Base-by-base conservation (phyloP, 2,329 filamentous ascomycete genomes). In the Dothistroma septosporum region DNA sequence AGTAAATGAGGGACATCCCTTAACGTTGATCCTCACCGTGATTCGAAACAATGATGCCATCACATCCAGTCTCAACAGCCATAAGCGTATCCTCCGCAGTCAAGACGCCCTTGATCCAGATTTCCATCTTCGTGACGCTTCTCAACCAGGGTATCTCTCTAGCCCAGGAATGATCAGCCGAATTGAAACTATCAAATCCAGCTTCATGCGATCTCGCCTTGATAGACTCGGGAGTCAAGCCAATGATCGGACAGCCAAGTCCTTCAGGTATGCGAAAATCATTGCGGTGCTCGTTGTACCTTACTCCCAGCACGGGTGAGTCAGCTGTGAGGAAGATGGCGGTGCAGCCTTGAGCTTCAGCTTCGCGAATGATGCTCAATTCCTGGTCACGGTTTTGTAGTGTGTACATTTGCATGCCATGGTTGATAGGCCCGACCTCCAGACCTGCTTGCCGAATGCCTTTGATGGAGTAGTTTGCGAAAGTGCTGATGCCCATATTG, bases 301-400 rank as follows among this genome's bases (percentile, higher is more conserved):
- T 75, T 22, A 79, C 76, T 0, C 83, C 83, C 0, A 85, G 73
- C 0, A 83, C 77, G 0, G 83, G 83, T 0, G 78, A 77, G 63
- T 86, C 83, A 1, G 83, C 81, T 0, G 83, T 81, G 1, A 86
- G 68, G 37, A 86, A 78, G 2, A 85, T 70, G 0, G 82, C 83
- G 61, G 80, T 80, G 69, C 81, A 84, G 7, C 82, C 81, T 48
- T 66, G 65, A 19, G 55, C 53, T 54, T 73, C 72, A 0, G 72
- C 72, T 55, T 68, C 61, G 0, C 61, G 64, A 46, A 74, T 66
- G 52, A 70, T 70, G 66, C 73, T 41, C 59, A 80, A 77, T 73
- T 72, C 82, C 75, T 44, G 78, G 75, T 53, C 78, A 69, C 80
- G 75, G 68, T 85, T 79, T 64, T 79, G 78, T 55, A 84, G 70